phyloP scores from a whole-genome alignment of 2,329 filamentous ascomycete species.

The Chrysosporium keratinophilum region DNA sequence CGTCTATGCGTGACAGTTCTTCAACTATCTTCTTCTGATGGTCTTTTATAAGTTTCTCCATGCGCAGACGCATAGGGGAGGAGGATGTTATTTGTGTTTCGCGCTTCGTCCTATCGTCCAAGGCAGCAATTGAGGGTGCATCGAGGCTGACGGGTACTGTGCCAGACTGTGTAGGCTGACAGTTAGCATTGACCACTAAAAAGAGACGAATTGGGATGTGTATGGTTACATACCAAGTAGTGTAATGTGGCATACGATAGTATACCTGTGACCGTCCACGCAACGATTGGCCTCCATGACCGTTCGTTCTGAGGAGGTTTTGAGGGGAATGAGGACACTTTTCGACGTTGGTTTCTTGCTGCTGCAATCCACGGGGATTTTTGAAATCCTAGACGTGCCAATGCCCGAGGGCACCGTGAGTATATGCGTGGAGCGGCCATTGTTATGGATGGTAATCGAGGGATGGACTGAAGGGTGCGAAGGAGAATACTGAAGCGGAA shows the following conservation, averaged over 20 bases:
- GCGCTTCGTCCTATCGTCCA: constrained; percentile 70
- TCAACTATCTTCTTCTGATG: constrained; percentile 81
- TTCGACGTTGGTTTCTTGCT: not conserved
- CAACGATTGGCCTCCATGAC: constrained; percentile 2
- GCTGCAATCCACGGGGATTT: not conserved
- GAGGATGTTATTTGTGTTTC: constrained; percentile 62
- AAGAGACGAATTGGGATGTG: not conserved
- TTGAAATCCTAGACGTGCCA: not conserved
- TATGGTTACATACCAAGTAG: not conserved
- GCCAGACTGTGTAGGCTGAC: not conserved
- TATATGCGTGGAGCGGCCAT: constrained; percentile 8
- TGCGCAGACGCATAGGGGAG: constrained; percentile 92
- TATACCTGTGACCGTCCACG: constrained; percentile 2
- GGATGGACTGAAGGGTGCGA: not conserved
- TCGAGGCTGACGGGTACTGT: constrained; percentile 9
- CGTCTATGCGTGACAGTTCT: constrained; percentile 74
- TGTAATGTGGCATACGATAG: not conserved
- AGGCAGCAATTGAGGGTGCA: constrained; percentile 62
- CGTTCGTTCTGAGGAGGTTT: not conserved
- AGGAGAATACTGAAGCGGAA: not conserved
- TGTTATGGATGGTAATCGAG: not conserved
- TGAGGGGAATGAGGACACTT: not conserved
- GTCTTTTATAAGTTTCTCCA: constrained; percentile 92
- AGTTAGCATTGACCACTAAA: constrained; percentile 1
- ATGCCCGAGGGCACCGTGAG: not conserved